Evolutionary conservation across 225 moss, liverwort and hornwort genomes (phyloP), one percentile per base, ranked within the genome.

Genomic region (Pseudoscleropodium purum): DNA sequence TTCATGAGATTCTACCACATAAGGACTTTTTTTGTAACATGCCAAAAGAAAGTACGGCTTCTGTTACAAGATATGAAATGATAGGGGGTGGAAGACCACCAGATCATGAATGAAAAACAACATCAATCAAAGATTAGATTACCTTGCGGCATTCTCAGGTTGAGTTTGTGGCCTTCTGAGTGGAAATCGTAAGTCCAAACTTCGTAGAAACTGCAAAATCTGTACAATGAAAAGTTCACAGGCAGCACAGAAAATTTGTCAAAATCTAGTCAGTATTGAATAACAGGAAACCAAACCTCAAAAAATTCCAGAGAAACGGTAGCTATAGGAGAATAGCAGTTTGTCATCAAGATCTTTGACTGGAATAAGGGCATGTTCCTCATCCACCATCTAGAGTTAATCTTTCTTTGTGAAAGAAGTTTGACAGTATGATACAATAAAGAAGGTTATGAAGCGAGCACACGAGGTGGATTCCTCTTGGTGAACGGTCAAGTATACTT

Each of bases 151-250:
- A 88, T 82, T 85, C n/a, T 90, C 76, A 15, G 90, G 84, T 88
- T 81, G 91, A 87, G 65, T 85, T 65, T 69, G 84, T 75, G 97
- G 87, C 70, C 91, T 45, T 75, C 87, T 75, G 15, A 97, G 98
- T 62, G 97, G 96, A 75, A 98, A 93, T 85, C 95, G 91, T 75
- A 97, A 74, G 84, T 95, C 90, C 60, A 98, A 75, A 65, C 90
- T 95, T 79, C 95, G 95, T 81, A 97, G 92, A 93, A 95, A 96
- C 80, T 97, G 97, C 92, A 98, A 92, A 85, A 96, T 90, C 96
- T 98, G 95, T 87, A 49, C 66, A 88, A 60, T 25, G 59, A 59
- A 74, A 78, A 83, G 29, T 70, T n/a, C 83, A 79, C 63, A 49
- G 45, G 49, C 79, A 82, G 19, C 57, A 86, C 23, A 63, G 54